Conservation (phyloP, 1,284 basidiomycete genomes). For the Gymnopus androsaceus region DNA sequence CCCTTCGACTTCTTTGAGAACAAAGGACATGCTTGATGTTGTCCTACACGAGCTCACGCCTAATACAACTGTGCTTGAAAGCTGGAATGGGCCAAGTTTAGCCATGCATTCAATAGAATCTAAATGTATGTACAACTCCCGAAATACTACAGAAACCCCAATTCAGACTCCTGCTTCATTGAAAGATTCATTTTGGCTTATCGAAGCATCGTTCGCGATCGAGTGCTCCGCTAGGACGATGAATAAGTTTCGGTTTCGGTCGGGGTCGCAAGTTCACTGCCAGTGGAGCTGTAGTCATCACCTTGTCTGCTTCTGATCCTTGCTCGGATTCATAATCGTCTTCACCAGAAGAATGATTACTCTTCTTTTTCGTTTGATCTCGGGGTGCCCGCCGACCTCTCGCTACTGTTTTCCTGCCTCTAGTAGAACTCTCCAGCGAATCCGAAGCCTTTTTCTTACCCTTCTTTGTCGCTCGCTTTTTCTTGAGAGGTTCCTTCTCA, state of each 20-base stretch:
- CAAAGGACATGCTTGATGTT: background rate
- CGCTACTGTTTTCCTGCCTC: slow-evolving; percentile 5
- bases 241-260: slow-evolving; percentile 25
- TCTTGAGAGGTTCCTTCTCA: slow-evolving; percentile 8
- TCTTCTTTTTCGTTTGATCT: background rate
- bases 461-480: slow-evolving; percentile 8
- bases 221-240: too few relatives aligned
- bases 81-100: too few relatives aligned
- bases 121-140: too few relatives aligned
- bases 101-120: too few relatives aligned
- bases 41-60: background rate
- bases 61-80: too few relatives aligned
- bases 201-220: background rate
- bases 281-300: slow-evolving; percentile 17
- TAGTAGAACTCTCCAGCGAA: slow-evolving; percentile 8
- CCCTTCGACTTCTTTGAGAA: slow-evolving; percentile 2
- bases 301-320: slow-evolving; percentile 15
- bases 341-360: background rate
- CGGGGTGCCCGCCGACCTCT: background rate
- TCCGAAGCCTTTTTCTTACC: background rate
- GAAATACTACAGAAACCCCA: too few relatives aligned
- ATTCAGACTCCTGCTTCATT: background rate
- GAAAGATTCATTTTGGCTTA: background rate
- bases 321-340: background rate
- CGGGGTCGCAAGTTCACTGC: slow-evolving; percentile 28